Conservation (phyloP, 148 eudicot species). For the Selenicereus undatus region DNA sequence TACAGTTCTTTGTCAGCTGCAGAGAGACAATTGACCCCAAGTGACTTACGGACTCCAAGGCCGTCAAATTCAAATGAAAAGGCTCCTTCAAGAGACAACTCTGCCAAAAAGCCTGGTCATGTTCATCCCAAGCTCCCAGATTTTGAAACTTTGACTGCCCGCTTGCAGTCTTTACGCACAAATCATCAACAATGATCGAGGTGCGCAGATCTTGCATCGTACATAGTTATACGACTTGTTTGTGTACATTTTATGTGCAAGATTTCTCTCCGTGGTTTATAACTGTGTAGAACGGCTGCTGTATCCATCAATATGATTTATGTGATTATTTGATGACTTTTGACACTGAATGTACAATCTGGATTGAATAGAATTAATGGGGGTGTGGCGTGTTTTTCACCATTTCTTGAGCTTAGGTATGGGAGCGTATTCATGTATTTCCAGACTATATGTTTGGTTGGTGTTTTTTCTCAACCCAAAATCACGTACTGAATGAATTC, state of each 20-base stretch:
- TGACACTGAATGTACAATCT: not conserved
- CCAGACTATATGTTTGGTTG: not conserved
- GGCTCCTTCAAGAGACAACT: constrained; percentile 39
- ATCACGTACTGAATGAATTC: too few relatives aligned
- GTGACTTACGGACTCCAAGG: constrained; percentile 23
- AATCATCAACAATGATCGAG: constrained; percentile 36
- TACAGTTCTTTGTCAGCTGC: constrained; percentile 23
- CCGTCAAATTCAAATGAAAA: constrained; percentile 22
- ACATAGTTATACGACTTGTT: constrained; percentile 10
- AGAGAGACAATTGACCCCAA: constrained; percentile 28
- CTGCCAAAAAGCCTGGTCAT: constrained; percentile 63
- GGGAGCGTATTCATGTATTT: too few relatives aligned
- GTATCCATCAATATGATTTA: not conserved
- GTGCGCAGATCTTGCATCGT: constrained; percentile 5
- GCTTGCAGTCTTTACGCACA: constrained; percentile 46
- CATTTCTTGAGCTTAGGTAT: not conserved
- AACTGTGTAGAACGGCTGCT: not conserved
- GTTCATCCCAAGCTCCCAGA: constrained; percentile 99
- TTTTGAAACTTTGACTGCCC: constrained; percentile 61
- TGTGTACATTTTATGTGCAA: not conserved
- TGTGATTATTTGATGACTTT: not conserved
- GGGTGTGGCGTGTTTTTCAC: not conserved
- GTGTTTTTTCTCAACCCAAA: too few relatives aligned
- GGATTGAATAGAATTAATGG: not conserved
- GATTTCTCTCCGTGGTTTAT: not conserved